Base-by-base conservation (phyloP, 169 alveolate genomes). In the Plasmodium ovale region DNA sequence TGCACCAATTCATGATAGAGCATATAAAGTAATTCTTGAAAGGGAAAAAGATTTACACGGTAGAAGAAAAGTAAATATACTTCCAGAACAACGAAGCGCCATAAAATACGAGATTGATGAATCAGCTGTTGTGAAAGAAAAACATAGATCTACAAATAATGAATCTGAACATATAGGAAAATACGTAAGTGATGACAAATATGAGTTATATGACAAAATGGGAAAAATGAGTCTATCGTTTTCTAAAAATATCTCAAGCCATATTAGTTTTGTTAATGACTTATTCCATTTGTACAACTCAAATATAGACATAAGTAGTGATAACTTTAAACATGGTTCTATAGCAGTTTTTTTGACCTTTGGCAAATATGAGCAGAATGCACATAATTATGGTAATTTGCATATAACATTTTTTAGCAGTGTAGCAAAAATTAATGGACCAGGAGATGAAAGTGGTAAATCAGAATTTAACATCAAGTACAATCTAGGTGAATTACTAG, bases 261-360 rank as follows among this genome's bases (percentile, higher is more conserved):
- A 33, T 62, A 29, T n/a, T n/a, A 1, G 2, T 31, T 6, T 10
- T 25, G 29, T 77, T 44, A 16, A 62, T 16, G 21, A 59, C 6
- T 60, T 77, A 60, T 60, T 47, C 47, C 47, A 10, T 31, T 6
- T 77, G 19, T 77, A 77, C 47, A 77, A 44, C 54, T 39, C 21
- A 6, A 6, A 60, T 35, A 23, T 77, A 21, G 59, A 77, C 54
- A 47, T 77, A 47, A 60, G 5, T 5, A 23, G 29, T 27, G 65
- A 59, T 19, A 53, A 47, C 31, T 77, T 60, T 62, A n/a, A n/a
- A 33, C 0, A 19, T 68, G 88, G 74, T 21, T 77, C 73, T 16
- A 60, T 77, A 77, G 59, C 67, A 14, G 23, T 72, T n/a, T 44
- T 31, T 27, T 56, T 72, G 3, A 0, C 27, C 6, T 77, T 77